These are phyloP conservation scores for Starmerella vitae DNA, from an alignment of 805 yeast species.

Conservation along the genomic window DNA sequence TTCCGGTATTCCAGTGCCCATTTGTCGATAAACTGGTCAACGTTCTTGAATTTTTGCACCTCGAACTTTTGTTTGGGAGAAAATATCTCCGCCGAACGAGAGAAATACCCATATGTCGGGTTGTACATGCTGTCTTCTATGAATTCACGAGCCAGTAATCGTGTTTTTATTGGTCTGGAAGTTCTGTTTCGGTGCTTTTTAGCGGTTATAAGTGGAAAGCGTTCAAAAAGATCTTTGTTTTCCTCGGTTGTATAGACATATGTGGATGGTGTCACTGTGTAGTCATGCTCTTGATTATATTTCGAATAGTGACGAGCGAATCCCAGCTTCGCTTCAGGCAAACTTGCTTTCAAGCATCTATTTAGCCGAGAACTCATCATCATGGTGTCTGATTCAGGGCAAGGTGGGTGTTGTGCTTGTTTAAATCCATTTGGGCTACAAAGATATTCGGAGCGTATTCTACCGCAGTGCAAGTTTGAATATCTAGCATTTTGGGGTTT, in stretches of 20 bases:
- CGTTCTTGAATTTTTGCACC: slow-evolving; percentile 42
- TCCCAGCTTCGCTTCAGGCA: background rate
- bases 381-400: background rate
- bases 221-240: slow-evolving; percentile 30
- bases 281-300: slow-evolving; percentile 25
- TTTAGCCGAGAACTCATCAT: background rate
- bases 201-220: slow-evolving; percentile 34
- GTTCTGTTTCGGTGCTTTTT: slow-evolving; percentile 28
- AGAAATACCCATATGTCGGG: slow-evolving; percentile 70
- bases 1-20: slow-evolving; percentile 50
- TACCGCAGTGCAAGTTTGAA: no score
- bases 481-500: slow-evolving; percentile 8
- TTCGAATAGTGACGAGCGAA: no score
- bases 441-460: no score
- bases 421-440: no score
- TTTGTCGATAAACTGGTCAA: slow-evolving; percentile 53
- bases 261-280: slow-evolving; percentile 27
- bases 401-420: no score
- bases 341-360: background rate
- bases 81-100: slow-evolving; percentile 64
- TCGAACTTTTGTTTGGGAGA: slow-evolving; percentile 53
- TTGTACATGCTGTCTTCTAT: slow-evolving; percentile 77
- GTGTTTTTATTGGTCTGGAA: slow-evolving; percentile 44
- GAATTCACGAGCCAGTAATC: slow-evolving; percentile 66
- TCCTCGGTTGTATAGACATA: slow-evolving; percentile 27